These are phyloP conservation scores for Fusarium staphyleae DNA, from an alignment of 2,329 filamentous ascomycete genomes.

Conservation along the genomic window DNA sequence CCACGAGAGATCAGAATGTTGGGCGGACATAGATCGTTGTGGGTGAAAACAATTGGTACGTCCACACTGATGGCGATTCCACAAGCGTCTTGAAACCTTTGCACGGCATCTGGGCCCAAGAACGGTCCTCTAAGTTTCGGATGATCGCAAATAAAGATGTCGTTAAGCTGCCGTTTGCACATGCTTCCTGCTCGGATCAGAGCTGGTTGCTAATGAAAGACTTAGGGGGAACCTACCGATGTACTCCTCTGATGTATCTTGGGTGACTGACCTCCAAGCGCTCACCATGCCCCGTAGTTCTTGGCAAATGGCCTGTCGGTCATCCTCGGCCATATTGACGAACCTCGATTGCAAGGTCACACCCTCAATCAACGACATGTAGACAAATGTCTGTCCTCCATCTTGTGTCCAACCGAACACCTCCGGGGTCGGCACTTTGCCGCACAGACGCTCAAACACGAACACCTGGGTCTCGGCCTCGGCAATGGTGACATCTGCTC, in stretches of 20 bases:
- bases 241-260: slow-evolving; percentile 22
- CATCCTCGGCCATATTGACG: slow-evolving; percentile 19
- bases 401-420: slow-evolving; percentile 47
- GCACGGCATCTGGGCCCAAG: slow-evolving; percentile 39
- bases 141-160: slow-evolving; percentile 40
- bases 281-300: slow-evolving; percentile 40
- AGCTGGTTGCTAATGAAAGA: background rate
- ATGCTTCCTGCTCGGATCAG: slow-evolving; percentile 41
- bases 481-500: slow-evolving; percentile 40
- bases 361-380: slow-evolving; percentile 37
- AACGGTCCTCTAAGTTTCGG: slow-evolving; percentile 42
- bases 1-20: slow-evolving; percentile 38
- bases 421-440: slow-evolving; percentile 34
- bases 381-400: slow-evolving; percentile 37
- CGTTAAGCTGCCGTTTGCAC: slow-evolving; percentile 42
- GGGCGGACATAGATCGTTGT: slow-evolving; percentile 37
- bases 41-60: slow-evolving; percentile 36
- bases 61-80: slow-evolving; percentile 41
- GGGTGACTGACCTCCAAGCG: slow-evolving; percentile 27
- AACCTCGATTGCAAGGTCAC: slow-evolving; percentile 34
- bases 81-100: slow-evolving; percentile 43
- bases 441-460: slow-evolving; percentile 39
- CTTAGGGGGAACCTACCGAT: slow-evolving; percentile 18
- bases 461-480: slow-evolving; percentile 43
- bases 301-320: slow-evolving; percentile 40